Conservation (phyloP, 225 moss, liverwort and hornwort genomes). For the Antitrichia curtipendula region DNA sequence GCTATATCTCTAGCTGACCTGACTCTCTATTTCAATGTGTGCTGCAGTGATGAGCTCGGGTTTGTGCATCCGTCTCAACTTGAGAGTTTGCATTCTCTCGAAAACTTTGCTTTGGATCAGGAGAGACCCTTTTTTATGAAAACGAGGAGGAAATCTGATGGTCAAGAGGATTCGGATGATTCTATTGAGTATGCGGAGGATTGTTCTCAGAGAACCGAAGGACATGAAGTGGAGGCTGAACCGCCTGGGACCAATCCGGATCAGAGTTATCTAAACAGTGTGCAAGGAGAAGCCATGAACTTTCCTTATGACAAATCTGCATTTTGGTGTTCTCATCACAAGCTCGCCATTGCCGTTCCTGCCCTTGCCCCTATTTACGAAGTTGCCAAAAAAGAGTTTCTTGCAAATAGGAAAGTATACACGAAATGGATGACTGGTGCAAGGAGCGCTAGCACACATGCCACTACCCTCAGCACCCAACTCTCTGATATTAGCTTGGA, state of each 20-base stretch:
- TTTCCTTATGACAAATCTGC: conserved; percentile 64
- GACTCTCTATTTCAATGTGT: background rate
- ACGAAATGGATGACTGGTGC: conserved; percentile 27
- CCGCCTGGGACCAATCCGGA: conserved; percentile 38
- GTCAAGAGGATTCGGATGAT: conserved; percentile 35
- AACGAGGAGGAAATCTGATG: conserved; percentile 24
- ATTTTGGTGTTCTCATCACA: conserved; percentile 90
- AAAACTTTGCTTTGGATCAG: conserved; percentile 24
- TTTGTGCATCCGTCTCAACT: conserved; percentile 88
- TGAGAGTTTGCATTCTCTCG: conserved; percentile 54
- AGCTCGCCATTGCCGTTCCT: conserved; percentile 77
- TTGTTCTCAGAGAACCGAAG: conserved; percentile 60
- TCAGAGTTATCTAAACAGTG: conserved; percentile 21
- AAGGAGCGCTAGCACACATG: background rate
- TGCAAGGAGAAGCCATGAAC: conserved; percentile 19
- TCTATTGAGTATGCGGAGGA: conserved; percentile 40
- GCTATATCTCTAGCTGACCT: background rate
- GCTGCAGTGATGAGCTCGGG: conserved; percentile 81
- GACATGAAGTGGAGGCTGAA: conserved; percentile 46
- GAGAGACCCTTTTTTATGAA: conserved; percentile 40
- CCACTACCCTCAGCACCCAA: conserved; percentile 4
- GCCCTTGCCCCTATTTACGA: conserved; percentile 68
- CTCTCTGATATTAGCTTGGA: background rate
- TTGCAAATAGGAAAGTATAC: conserved; percentile 39
- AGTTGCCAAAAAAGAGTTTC: conserved; percentile 56